Conservation (phyloP, 2,329 filamentous ascomycete genomes). For the Colletotrichum horii region DNA sequence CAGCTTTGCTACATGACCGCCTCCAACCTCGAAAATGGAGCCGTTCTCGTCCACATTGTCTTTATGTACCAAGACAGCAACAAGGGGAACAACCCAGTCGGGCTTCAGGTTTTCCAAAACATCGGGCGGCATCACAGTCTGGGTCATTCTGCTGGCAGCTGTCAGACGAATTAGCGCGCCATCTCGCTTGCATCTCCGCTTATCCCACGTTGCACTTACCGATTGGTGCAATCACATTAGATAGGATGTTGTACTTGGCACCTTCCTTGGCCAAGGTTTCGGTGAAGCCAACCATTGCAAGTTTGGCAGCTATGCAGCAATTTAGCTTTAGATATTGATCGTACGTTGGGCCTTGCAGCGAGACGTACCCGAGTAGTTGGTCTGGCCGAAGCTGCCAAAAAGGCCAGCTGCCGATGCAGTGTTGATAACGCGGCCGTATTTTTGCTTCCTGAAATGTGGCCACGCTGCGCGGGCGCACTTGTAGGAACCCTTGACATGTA, state of each 20-base stretch:
- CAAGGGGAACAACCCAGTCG: constrained; percentile 93
- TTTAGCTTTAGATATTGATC: background rate
- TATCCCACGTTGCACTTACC: constrained; percentile 35
- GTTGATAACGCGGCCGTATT: constrained; percentile 96
- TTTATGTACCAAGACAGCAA: constrained; percentile 86
- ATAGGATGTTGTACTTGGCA: constrained; percentile 95
- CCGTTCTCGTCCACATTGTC: constrained; percentile 84
- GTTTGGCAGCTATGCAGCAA: constrained; percentile 73
- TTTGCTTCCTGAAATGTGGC: constrained; percentile 98
- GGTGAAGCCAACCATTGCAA: constrained; percentile 94
- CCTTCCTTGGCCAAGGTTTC: constrained; percentile 98
- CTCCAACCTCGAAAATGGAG: constrained; percentile 91
- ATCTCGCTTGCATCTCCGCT: background rate
- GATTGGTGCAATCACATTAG: constrained; percentile 94
- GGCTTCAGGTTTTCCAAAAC: constrained; percentile 85
- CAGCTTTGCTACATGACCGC: constrained; percentile 89
- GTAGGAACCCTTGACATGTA: constrained; percentile 93
- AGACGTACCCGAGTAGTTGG: constrained; percentile 81
- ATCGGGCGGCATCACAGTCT: constrained; percentile 95
- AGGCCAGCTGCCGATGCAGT: constrained; percentile 95
- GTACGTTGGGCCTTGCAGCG: background rate
- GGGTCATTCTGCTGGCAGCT: constrained; percentile 94
- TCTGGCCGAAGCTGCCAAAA: constrained; percentile 94
- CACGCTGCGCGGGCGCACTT: constrained; percentile 95
- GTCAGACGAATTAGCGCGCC: background rate